Percentiles rank a stretch among this genome's conserved stretches.
phyloP scores from a whole-genome alignment of 176 grass and related monocot species.

The Raddia guianensis region DNA sequence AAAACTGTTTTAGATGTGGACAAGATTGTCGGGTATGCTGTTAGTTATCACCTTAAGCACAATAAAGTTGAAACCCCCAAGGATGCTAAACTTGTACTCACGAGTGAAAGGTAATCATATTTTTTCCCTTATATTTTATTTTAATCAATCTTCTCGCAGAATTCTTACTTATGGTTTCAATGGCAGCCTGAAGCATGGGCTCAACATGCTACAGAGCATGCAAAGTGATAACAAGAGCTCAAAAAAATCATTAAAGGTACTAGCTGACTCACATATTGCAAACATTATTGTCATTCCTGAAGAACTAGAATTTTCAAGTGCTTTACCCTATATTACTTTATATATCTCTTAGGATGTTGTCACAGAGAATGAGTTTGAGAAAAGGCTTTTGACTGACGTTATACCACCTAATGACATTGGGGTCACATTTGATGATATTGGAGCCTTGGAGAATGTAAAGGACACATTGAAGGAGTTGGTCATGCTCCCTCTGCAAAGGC shows the following conservation, averaged over 20 bases:
- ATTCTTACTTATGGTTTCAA: slow-evolving; percentile 30
- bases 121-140: slow-evolving; percentile 21
- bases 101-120: slow-evolving; percentile 59
- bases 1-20: slow-evolving; percentile 75
- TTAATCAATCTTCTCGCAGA: slow-evolving; percentile 21
- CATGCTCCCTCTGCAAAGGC: slow-evolving; percentile 98
- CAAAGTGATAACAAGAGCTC: slow-evolving; percentile 93
- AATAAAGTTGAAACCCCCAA: slow-evolving; percentile 67
- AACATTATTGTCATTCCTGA: slow-evolving; percentile 22
- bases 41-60: slow-evolving; percentile 90
- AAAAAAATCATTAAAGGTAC: slow-evolving; percentile 97
- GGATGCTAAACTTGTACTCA: slow-evolving; percentile 74
- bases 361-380: slow-evolving; percentile 99
- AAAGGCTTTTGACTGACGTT: slow-evolving; percentile 93
- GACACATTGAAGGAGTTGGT: slow-evolving; percentile 97
- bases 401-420: slow-evolving; percentile 98
- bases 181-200: slow-evolving; percentile 84
- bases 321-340: slow-evolving; percentile 26
- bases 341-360: slow-evolving; percentile 73
- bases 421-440: slow-evolving; percentile 98
- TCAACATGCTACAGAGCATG: slow-evolving; percentile 86
- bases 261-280: slow-evolving; percentile 8
- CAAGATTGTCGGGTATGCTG: slow-evolving; percentile 90
- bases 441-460: slow-evolving; percentile 98
- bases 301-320: background rate